Evolutionary conservation across 805 yeast genomes (phyloP).

Genomic region (Wickerhamomyces subpelliculosus): DNA sequence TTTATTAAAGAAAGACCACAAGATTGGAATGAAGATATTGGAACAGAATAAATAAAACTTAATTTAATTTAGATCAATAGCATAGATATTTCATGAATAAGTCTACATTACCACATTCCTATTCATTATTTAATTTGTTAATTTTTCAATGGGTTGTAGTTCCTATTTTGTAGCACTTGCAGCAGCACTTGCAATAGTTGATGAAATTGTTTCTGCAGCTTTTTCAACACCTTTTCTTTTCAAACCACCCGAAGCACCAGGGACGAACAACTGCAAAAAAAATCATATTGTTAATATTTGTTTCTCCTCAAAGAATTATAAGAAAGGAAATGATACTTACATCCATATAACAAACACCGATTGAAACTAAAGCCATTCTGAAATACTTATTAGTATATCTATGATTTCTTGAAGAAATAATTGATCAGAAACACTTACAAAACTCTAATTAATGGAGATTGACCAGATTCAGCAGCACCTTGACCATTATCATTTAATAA

Average conservation of each 20-base stretch:
- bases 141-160: no score
- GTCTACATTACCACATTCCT: no score
- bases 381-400: constrained; percentile 20
- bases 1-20: constrained; percentile 75
- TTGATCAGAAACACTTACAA: background rate
- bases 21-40: constrained; percentile 81
- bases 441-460: constrained; percentile 25
- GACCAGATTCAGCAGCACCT: constrained; percentile 26
- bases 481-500: constrained; percentile 18
- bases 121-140: background rate
- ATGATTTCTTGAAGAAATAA: background rate
- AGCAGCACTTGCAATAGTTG: constrained; percentile 10
- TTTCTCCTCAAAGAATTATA: constrained; percentile 6
- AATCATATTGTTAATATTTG: no score
- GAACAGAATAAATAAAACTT: no score
- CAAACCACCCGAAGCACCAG: constrained; percentile 22
- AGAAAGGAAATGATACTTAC: constrained; percentile 32
- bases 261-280: constrained; percentile 6
- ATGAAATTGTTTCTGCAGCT: constrained; percentile 19
- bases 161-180: constrained; percentile 5
- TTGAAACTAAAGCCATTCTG: constrained; percentile 37
- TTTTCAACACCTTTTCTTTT: constrained; percentile 17
- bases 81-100: no score
- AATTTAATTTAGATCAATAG: no score
- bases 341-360: constrained; percentile 50